Conservation (phyloP, 2,329 filamentous ascomycete genomes). For the Didymella keratinophila region DNA sequence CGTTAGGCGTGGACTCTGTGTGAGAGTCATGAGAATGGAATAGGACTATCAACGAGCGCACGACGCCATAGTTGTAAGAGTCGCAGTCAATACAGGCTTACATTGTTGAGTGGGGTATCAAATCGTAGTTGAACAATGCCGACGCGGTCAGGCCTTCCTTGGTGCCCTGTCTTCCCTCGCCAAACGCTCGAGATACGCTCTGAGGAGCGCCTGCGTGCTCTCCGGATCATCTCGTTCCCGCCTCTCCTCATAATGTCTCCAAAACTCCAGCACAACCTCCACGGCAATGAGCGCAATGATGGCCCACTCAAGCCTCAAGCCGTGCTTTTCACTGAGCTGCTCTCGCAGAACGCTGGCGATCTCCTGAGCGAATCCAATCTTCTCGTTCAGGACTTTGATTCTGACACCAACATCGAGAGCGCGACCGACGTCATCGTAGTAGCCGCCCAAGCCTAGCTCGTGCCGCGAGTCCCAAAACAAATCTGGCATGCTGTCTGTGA, state of each 20-base stretch:
- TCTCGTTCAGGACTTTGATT: conserved; percentile 91
- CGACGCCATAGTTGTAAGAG: no score
- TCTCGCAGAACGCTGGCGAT: conserved; percentile 90
- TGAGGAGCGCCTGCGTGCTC: conserved; percentile 52
- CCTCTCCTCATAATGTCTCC: conserved; percentile 73
- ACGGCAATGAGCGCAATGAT: conserved; percentile 94
- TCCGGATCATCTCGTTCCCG: conserved; percentile 54
- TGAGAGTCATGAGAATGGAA: no score
- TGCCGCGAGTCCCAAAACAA: conserved; percentile 95
- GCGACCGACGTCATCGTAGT: conserved; percentile 92
- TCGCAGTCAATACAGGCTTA: no score
- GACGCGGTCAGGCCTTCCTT: neutral
- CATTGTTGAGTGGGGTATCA: neutral
- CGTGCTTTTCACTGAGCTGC: conserved; percentile 88
- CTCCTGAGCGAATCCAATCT: conserved; percentile 97
- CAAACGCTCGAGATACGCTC: conserved; percentile 43
- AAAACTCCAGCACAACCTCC: conserved; percentile 87
- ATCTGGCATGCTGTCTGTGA: conserved; percentile 93
- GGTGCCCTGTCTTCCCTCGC: neutral
- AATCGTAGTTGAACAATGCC: neutral
- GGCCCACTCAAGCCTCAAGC: conserved; percentile 88
- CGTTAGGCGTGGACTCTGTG: no score
- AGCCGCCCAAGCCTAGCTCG: conserved; percentile 88
- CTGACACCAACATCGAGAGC: conserved; percentile 90
- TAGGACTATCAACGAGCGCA: no score